These are phyloP conservation scores for Paraphoma chrysanthemicola DNA, from an alignment of 2,329 filamentous ascomycete genomes.

Conservation along the genomic window DNA sequence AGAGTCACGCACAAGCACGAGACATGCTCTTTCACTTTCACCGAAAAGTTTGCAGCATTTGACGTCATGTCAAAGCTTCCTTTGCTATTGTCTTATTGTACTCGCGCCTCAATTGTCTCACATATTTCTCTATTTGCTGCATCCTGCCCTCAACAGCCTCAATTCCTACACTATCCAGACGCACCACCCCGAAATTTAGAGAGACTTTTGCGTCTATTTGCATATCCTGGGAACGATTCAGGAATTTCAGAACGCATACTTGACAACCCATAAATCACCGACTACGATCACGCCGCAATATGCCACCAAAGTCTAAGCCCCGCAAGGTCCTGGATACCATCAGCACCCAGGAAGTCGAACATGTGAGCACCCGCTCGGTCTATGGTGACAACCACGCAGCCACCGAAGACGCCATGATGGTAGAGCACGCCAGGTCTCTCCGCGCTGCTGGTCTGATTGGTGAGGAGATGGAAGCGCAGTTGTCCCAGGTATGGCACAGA, in stretches of 20 bases:
- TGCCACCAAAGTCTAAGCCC: background rate
- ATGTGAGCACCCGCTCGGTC: constrained; percentile 8
- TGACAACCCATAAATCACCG: background rate
- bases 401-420: constrained; percentile 19
- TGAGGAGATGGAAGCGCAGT: constrained; percentile 12
- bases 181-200: background rate
- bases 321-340: background rate
- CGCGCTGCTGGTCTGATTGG: constrained; percentile 12
- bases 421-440: constrained; percentile 12
- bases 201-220: background rate
- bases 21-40: background rate
- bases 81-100: background rate
- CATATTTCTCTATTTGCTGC: background rate
- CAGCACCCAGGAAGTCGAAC: background rate
- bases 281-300: background rate
- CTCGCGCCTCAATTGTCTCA: background rate
- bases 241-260: background rate
- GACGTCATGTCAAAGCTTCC: background rate
- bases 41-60: background rate
- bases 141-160: too few relatives aligned
- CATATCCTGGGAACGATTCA: background rate
- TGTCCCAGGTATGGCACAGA: constrained; percentile 19
- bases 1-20: background rate
- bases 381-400: constrained; percentile 26
- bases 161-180: background rate